Evolutionary conservation across 2,329 filamentous ascomycete genomes (phyloP), one percentile per base, ranked within the genome.

Genomic region (Aspergillus niger): DNA sequence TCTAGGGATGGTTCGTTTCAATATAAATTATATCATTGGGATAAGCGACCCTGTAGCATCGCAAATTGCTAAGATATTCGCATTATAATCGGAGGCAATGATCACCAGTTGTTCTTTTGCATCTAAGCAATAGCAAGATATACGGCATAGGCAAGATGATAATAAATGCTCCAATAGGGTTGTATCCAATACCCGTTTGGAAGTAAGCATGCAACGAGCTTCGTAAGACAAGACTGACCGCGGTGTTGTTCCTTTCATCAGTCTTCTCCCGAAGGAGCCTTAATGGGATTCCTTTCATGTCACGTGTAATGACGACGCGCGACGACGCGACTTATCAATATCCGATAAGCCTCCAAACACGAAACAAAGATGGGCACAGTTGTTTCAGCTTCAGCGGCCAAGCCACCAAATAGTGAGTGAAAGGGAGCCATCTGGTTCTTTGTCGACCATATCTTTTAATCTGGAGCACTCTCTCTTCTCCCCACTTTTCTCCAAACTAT

Each of bases 241-340:
- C 32, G 11, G 32, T 36, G 32, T 32, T 32, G 11, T 36, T 36
- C 11, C 10, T 36, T 36, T 15, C 32, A 36, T 15, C 32, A 36
- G 32, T 36, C 11, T 36, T 13, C 32, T 36, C 32, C 32, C 32
- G 32, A 36, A 43, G 13, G 8, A 17, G 39, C 39, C 39, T n/a
- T 20, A 43, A 43, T n/a, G 20, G 39, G 39, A 30, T 24, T 24
- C 11, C 41, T 11, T 22, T 32, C 8, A 11, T 30, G 26, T 50
- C 47, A 50, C 47, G 47, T 50, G 47, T 50, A 41, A 22, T 15
- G 10, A 38, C 22, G 61, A 60, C 64, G 55, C 60, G 64, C 62
- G 57, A 58, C 53, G 30, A 53, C 63, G 64, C 61, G 64, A 52
- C 50, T 55, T 57, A 58, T 44, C 49, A 24, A 58, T 57, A 8